Evolutionary conservation across 352 stramenopile genomes (phyloP), one percentile per base, ranked within the genome.

Genomic region (Phytophthora sp.): DNA sequence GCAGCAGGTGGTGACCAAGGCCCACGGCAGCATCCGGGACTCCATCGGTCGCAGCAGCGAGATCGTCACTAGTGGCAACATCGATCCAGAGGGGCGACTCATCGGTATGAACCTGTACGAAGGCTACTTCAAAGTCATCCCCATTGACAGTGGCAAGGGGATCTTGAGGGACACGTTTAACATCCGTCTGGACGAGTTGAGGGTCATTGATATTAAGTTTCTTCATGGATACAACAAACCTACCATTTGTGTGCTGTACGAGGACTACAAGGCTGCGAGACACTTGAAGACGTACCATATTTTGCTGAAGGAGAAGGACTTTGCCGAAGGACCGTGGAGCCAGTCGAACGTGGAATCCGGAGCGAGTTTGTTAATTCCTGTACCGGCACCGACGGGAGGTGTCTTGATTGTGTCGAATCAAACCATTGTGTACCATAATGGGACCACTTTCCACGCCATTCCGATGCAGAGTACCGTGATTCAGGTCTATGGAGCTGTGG

Each of bases 171-270:
- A 96, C 35, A 86, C 87, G 35, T 97, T 98, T 73, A 97, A 98
- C 71, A 95, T 98, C 42, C 92, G 90, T 3, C 74, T 98, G 58
- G 93, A 98, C 66, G 93, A 98, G 74, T 73, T 97, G 29, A 80
- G 93, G 39, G 90, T 98, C 46, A 91, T 98, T 55, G 93, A 98
- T 65, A 96, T 98, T 73, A 95, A 97, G 67, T 98, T 98, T 69
- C 72, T 98, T 8, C 77, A 97, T 61, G 93, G 90, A 2, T 93
- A 92, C 69, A 72, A 57, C n/a, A 93, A 94, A 63, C 88, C 89
- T 18, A 96, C 84, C 24, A 96, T 98, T 50, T 96, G 90, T 54
- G 89, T 98, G 52, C 66, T 98, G 54, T 97, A 97, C 62, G 86
- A 98, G 60, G 92, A 98, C 76, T 89, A 93, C 63, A 91, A 95